Evolutionary conservation across 148 eudicot species (phyloP), one percentile per base, ranked within the genome.

Genomic region (Mesembryanthemum crystallinum): DNA sequence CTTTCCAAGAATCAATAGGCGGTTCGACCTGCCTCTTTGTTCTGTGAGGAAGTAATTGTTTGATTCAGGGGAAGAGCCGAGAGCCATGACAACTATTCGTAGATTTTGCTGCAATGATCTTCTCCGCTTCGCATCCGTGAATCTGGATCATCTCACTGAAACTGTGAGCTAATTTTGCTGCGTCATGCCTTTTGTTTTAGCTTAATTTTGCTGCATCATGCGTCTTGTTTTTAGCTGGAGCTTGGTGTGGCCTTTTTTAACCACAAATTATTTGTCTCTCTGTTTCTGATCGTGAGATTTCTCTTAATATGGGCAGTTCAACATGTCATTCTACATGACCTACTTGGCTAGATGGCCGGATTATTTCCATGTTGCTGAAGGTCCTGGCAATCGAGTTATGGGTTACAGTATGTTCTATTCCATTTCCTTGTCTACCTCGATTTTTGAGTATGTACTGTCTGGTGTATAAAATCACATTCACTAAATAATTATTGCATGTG

Each of bases 261-360:
- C 29, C 15, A 24, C 7, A 25, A 15, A 17, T 24, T 4, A 6
- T 69, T 18, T 28, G 12, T 9, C 2, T 13, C 57, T 11, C 30
- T 23, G 1, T 11, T 0, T 64, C 24, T 52, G 29, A 17, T 3
- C 10, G 24, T 63, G 39, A 21, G 14, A 47, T 11, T 15, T 63
- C 66, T 54, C 71, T 55, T 25, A 72, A 17, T 75, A 14, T 3
- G 76, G 54, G 74, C 93, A 95, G 98, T 95, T 95, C 88, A 92
- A 95, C 78, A 92, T 95, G 98, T 92, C 98, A 23, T 95, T 95
- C 78, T 95, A 95, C 80, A 92, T 95, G 98, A 95, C 97, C 27
- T 95, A 95, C 79, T 77, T 92, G 81, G 97, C 98, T 11, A 82
- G 97, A 69, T 95, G 98, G 98, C 97, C 98, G 0, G 97, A 92